phyloP scores from a whole-genome alignment of 116 monocot species.

The Cymodocea nodosa region DNA sequence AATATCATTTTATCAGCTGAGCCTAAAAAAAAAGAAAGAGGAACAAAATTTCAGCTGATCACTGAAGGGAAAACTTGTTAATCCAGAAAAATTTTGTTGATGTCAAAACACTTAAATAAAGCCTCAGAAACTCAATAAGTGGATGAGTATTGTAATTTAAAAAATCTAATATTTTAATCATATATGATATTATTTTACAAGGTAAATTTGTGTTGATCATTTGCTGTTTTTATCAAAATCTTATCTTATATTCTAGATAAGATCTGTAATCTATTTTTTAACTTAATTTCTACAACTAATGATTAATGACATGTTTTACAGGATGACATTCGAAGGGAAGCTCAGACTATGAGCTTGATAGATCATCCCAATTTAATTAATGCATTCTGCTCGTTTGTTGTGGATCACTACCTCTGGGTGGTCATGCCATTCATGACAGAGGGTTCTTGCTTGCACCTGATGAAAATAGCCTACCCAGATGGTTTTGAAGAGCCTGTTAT shows the following conservation, averaged over 20 bases:
- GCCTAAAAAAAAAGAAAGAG: no score
- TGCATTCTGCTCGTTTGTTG: conserved; percentile 82
- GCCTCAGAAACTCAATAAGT: no score
- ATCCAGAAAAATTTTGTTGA: no score
- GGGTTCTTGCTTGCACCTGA: conserved; percentile 92
- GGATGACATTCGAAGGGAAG: conserved; percentile 93
- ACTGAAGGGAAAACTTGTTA: no score
- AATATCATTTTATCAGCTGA: no score
- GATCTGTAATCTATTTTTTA: not conserved
- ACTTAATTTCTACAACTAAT: not conserved
- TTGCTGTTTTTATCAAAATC: not conserved
- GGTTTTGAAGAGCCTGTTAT: conserved; percentile 96
- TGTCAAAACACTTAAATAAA: no score
- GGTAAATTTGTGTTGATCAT: no score
- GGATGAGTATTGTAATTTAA: no score
- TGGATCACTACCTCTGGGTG: conserved; percentile 70
- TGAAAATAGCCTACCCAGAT: conserved; percentile 74
- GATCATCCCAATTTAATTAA: conserved; percentile 81
- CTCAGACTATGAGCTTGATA: conserved; percentile 86
- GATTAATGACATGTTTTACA: conserved; percentile 14
- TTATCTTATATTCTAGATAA: not conserved
- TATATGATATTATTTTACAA: no score
- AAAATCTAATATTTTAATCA: no score
- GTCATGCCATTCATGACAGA: conserved; percentile 97
- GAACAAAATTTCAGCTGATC: no score